Percentiles rank a stretch among this genome's conserved stretches.
phyloP scores from a whole-genome alignment of 352 stramenopile species.

The Phytophthora quininea region DNA sequence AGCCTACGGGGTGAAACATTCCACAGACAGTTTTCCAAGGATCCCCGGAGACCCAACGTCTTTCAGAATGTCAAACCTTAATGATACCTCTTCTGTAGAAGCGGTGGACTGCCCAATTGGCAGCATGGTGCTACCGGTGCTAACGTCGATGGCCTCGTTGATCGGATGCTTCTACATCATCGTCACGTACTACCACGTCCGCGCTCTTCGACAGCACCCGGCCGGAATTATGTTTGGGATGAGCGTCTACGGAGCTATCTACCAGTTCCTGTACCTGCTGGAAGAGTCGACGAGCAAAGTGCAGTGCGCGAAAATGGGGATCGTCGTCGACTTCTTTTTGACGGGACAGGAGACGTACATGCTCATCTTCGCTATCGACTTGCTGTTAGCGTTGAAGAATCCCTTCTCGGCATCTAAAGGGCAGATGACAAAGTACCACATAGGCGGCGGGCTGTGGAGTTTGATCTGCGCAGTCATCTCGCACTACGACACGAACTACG shows the following conservation, averaged over 20 bases:
- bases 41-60: background rate
- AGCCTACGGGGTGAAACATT: too few species aligned
- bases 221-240: constrained; percentile 90
- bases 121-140: constrained; percentile 59
- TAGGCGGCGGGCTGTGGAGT: constrained; percentile 74
- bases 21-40: too few species aligned
- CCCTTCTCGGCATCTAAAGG: constrained; percentile 84
- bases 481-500: constrained; percentile 76
- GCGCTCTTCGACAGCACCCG: constrained; percentile 74
- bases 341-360: constrained; percentile 89
- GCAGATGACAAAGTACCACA: constrained; percentile 84
- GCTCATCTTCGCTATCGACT: constrained; percentile 88
- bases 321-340: constrained; percentile 83
- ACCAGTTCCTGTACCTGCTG: constrained; percentile 82
- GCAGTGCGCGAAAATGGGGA: constrained; percentile 61
- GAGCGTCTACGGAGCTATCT: constrained; percentile 83
- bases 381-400: constrained; percentile 84
- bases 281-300: constrained; percentile 49
- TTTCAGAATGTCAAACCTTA: constrained; percentile 23
- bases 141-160: constrained; percentile 72
- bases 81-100: constrained; percentile 10
- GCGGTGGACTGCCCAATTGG: constrained; percentile 42
- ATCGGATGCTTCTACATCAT: constrained; percentile 84
- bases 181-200: constrained; percentile 66
- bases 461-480: constrained; percentile 72